A percentile compares a stretch with the other conserved stretches of the same genome.
Conservation (phyloP, 495 filamentous ascomycete species). For the Elaphomyces granulatus region DNA sequence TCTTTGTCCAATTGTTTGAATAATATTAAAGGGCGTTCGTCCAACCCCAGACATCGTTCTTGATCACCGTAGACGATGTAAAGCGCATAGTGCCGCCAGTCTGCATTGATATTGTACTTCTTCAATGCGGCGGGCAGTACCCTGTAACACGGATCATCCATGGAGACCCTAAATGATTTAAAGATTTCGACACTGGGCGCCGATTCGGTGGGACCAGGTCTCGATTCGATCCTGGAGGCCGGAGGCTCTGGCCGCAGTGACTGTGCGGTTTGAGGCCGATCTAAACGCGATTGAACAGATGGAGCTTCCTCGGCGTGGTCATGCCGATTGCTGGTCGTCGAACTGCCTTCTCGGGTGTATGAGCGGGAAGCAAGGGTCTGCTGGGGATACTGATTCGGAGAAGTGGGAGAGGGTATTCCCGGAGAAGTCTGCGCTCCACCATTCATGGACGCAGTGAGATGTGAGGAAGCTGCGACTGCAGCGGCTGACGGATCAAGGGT, state of each 20-base stretch:
- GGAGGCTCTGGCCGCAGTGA: constrained; percentile 20
- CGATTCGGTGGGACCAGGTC: constrained; percentile 32
- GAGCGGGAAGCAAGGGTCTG: constrained; percentile 35
- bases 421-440: constrained; percentile 54
- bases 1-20: constrained; percentile 97
- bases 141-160: constrained; percentile 96
- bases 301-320: constrained; percentile 33
- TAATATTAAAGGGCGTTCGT: constrained; percentile 85
- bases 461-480: constrained; percentile 58
- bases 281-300: too few relatives aligned
- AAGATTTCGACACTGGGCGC: constrained; percentile 71
- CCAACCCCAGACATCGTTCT: constrained; percentile 79
- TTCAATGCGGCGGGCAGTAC: constrained; percentile 90
- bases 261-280: too few relatives aligned
- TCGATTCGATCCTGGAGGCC: constrained; percentile 14
- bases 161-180: constrained; percentile 92
- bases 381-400: constrained; percentile 44
- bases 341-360: constrained; percentile 27
- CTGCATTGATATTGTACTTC: constrained; percentile 95
- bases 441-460: constrained; percentile 58
- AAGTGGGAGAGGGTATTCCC: constrained; percentile 71
- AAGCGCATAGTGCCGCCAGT: constrained; percentile 91
- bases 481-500: constrained; percentile 47
- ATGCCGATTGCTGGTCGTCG: constrained; percentile 22
- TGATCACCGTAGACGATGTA: constrained; percentile 98